Evolutionary conservation across 345 rosid genomes (phyloP), one percentile per base, ranked within the genome.

Genomic region (Arabidopsis suecica): DNA sequence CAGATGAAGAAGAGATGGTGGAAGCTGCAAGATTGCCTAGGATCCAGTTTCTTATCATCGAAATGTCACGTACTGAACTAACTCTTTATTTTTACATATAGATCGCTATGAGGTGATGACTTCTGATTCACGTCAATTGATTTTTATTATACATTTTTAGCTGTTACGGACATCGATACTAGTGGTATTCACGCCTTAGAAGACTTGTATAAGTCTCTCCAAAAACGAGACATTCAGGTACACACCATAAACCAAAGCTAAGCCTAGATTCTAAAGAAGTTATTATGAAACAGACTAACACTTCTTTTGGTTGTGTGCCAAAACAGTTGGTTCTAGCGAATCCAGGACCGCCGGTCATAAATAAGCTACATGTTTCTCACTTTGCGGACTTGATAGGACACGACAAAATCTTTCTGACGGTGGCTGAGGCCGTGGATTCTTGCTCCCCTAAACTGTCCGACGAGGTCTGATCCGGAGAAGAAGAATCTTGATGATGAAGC

Each of bases 161-260:
- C 97, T 68, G 92, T 91, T 13, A 89, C 89, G 13, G 96, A 89
- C 84, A 89, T 91, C 9, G 97, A 91, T 79, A 91, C 96, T 2
- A 89, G 96, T 9, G 96, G 97, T 30, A 91, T 89, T 47, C 92
- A 92, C 59, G 92, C 91, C 9, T 72, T 89, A 11, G 88, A 89
- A 82, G 96, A 92, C 71, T 58, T 92, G 59, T 73, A 86, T 63
- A 81, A 81, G 45, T 80, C 87, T 61, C 91, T 92, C 37, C 75
- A 75, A 65, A 88, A 88, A 82, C 80, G 86, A 75, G 89, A 83
- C 37, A 59, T 85, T 72, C 84, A 84, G 88, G 93, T 88, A 78
- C 65, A 33, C 25, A 28, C 11, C 42, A 33, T 11, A 44, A 40
- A 33, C 32, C 25, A 48, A 34, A 74, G 73, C 61, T 37, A 58